Evolutionary conservation across 108 stramenopile genomes (phyloP).

Genomic region (Hondaea fermentalgiana): DNA sequence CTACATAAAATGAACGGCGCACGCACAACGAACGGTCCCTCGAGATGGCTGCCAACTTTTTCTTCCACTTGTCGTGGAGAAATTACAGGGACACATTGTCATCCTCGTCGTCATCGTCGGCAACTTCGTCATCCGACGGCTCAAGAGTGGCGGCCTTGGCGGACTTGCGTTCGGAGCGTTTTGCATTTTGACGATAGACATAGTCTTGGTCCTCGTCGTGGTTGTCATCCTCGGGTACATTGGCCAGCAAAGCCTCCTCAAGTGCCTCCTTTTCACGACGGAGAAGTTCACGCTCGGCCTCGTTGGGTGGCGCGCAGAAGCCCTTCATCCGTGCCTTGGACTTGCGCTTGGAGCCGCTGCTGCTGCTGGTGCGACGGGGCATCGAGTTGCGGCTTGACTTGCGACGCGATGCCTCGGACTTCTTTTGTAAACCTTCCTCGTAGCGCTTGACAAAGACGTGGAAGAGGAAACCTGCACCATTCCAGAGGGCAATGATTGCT

Average conservation of each 20-base stretch:
- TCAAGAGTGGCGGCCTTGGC: no score
- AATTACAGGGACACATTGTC: no score
- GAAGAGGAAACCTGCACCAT: neutral
- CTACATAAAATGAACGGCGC: no score
- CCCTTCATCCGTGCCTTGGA: neutral
- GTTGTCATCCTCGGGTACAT: neutral
- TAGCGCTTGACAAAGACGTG: conserved; percentile 17
- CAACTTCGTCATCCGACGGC: no score
- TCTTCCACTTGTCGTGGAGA: no score
- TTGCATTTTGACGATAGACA: no score
- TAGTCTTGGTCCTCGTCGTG: no score
- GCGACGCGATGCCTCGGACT: neutral
- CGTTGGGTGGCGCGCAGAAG: neutral
- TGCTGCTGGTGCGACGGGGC: neutral
- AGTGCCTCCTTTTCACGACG: neutral
- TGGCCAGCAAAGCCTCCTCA: neutral
- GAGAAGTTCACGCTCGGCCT: neutral
- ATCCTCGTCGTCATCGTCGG: no score
- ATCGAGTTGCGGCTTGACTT: neutral
- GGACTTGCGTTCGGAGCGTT: no score
- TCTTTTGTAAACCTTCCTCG: neutral
- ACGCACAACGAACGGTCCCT: no score
- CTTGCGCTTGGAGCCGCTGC: neutral
- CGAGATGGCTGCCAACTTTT: no score
- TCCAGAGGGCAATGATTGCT: neutral